Percentiles rank a stretch among this genome's conserved stretches.
Conservation (phyloP, 2,329 filamentous ascomycete species). For the Hyphodiscus sp. region DNA sequence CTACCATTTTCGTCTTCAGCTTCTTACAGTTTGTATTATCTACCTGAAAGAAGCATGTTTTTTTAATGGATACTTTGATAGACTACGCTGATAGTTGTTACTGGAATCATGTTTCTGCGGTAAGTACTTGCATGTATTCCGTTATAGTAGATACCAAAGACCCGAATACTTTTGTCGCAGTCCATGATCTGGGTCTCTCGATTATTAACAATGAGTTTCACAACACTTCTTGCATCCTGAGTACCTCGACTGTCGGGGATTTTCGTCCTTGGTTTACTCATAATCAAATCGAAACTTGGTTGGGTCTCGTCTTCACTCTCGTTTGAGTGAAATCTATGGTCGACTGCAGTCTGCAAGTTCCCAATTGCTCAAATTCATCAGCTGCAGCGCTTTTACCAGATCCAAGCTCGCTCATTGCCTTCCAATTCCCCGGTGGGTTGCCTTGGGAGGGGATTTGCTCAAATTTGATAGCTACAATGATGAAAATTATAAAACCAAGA, state of each 20-base stretch:
- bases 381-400: conserved; percentile 45
- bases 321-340: conserved; percentile 56
- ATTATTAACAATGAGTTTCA: conserved; percentile 55
- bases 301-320: conserved; percentile 30
- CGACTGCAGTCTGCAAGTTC: conserved; percentile 32
- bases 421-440: conserved; percentile 59
- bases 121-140: conserved; percentile 12
- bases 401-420: conserved; percentile 44
- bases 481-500: too few species aligned
- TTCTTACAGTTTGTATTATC: background rate
- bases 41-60: conserved; percentile 32
- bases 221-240: conserved; percentile 37
- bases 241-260: conserved; percentile 49
- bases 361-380: conserved; percentile 39
- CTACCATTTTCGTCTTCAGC: too few species aligned
- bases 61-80: too few species aligned
- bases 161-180: too few species aligned
- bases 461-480: too few species aligned
- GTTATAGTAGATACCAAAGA: conserved; percentile 32
- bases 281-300: background rate
- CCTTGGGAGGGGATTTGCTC: too few species aligned
- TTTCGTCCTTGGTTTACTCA: conserved; percentile 19
- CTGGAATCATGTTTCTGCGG: conserved; percentile 29
- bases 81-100: too few species aligned
- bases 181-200: conserved; percentile 63